Percentiles rank a stretch among this genome's conserved stretches.
These are phyloP conservation scores for Hypoxylon sp. DNA, from an alignment of 2,329 filamentous ascomycete genomes.

Conservation along the genomic window DNA sequence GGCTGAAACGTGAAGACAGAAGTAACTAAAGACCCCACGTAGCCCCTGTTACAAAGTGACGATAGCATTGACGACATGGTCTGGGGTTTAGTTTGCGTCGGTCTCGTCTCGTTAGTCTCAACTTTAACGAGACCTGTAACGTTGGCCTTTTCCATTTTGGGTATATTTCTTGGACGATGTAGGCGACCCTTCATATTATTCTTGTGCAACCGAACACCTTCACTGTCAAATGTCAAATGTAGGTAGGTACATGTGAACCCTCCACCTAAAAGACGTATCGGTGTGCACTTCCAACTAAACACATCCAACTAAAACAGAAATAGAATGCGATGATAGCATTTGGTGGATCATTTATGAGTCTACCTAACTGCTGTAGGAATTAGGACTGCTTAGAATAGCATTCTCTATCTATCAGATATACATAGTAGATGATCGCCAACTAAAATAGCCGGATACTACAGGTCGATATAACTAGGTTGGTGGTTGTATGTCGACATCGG, in stretches of 20 bases:
- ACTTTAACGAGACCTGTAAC: slow-evolving; percentile 35
- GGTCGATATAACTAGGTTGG: slow-evolving; percentile 1
- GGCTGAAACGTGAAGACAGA: slow-evolving; percentile 3
- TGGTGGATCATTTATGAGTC: too few relatives aligned
- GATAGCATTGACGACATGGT: slow-evolving; percentile 38
- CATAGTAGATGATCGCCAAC: slow-evolving; percentile 21
- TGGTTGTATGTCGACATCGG: too few relatives aligned
- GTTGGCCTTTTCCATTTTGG: slow-evolving; percentile 22
- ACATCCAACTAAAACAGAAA: too few relatives aligned
- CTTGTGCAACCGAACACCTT: too few relatives aligned
- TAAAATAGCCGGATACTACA: slow-evolving; percentile 17
- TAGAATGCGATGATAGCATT: too few relatives aligned
- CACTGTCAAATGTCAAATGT: too few relatives aligned
- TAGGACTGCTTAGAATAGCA: too few relatives aligned
- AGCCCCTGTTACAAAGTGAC: slow-evolving; percentile 28
- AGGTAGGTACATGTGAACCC: too few relatives aligned
- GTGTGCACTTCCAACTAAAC: too few relatives aligned
- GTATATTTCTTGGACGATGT: slow-evolving; percentile 28
- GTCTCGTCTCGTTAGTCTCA: slow-evolving; percentile 19
- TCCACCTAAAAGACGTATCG: too few relatives aligned
- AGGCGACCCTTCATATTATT: too few relatives aligned
- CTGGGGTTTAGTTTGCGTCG: slow-evolving; percentile 28
- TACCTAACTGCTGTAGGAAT: too few relatives aligned
- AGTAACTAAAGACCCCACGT: slow-evolving; percentile 16
- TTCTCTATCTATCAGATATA: slow-evolving; percentile 17